These are phyloP conservation scores for Austroboletus novae-zelandiae DNA, from an alignment of 1,284 basidiomycete species.

Conservation along the genomic window DNA sequence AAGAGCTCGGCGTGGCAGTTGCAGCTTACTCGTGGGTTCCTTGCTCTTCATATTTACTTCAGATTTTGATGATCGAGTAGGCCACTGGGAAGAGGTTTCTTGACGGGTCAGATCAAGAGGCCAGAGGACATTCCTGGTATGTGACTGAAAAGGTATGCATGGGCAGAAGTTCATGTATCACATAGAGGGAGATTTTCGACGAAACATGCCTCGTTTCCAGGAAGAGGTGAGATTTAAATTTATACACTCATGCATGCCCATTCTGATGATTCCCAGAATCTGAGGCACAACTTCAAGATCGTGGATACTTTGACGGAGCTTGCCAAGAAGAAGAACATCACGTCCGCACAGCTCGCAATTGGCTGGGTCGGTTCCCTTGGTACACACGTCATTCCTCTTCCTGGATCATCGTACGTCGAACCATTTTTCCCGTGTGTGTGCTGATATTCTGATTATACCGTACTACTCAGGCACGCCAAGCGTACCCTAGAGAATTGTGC, in stretches of 20 bases:
- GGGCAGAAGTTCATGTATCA: not conserved
- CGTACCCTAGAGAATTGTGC: conserved; percentile 26
- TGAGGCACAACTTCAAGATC: conserved; percentile 52
- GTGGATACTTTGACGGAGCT: conserved; percentile 46
- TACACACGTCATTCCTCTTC: conserved; percentile 25
- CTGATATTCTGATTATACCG: not conserved
- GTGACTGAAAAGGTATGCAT: not conserved
- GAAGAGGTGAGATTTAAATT: conserved; percentile 21
- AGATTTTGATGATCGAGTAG: conserved; percentile 19
- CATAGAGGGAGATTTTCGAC: conserved; percentile 26
- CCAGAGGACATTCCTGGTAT: conserved; percentile 41
- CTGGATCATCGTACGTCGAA: conserved; percentile 30
- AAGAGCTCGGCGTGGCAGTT: conserved; percentile 48
- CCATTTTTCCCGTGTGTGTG: not conserved
- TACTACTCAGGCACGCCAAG: conserved; percentile 11
- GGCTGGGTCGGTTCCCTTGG: conserved; percentile 48
- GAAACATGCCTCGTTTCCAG: conserved; percentile 25
- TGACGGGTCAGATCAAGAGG: conserved; percentile 50
- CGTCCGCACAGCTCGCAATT: conserved; percentile 54
- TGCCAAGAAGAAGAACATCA: conserved; percentile 46
- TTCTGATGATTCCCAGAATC: conserved; percentile 27
- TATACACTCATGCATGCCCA: no score
- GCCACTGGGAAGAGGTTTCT: conserved; percentile 58
- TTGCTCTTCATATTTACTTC: not conserved
- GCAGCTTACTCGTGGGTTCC: conserved; percentile 49